Conservation (phyloP, 1,284 basidiomycete species). For the Ustilago sp. region DNA sequence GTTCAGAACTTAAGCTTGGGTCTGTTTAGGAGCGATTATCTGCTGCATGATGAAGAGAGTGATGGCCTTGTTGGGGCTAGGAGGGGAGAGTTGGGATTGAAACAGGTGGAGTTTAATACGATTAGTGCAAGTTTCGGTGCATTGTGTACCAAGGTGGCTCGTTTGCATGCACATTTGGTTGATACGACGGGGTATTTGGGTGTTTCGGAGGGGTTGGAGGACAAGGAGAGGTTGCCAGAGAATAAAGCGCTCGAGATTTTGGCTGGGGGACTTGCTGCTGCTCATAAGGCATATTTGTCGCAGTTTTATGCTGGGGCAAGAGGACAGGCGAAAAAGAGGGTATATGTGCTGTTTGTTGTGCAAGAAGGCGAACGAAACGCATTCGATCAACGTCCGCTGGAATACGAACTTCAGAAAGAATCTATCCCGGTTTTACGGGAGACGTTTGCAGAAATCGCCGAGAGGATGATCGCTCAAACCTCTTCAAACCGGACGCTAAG, state of each 20-base stretch:
- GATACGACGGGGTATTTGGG: slow-evolving; percentile 26
- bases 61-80: slow-evolving; percentile 19
- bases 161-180: slow-evolving; percentile 75
- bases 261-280: slow-evolving; percentile 81
- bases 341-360: slow-evolving; percentile 83
- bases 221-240: slow-evolving; percentile 76
- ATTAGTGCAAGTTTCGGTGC: slow-evolving; percentile 92
- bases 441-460: slow-evolving; percentile 53
- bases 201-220: slow-evolving; percentile 76
- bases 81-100: slow-evolving; percentile 74
- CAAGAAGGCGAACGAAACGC: slow-evolving; percentile 92
- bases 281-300: slow-evolving; percentile 79
- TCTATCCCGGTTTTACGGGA: slow-evolving; percentile 52
- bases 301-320: background rate
- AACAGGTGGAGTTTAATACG: slow-evolving; percentile 99
- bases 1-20: slow-evolving; percentile 84
- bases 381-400: slow-evolving; percentile 90
- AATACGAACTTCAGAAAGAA: slow-evolving; percentile 82
- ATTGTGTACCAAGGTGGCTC: slow-evolving; percentile 79
- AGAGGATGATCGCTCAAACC: slow-evolving; percentile 10
- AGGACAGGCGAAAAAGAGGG: slow-evolving; percentile 2
- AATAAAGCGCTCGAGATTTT: slow-evolving; percentile 82
- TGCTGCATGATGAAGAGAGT: slow-evolving; percentile 76
- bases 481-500: slow-evolving; percentile 9
- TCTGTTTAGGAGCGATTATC: slow-evolving; percentile 94